Base-by-base conservation (phyloP, 2,329 filamentous ascomycete genomes). In the Xylariaceae sp. region DNA sequence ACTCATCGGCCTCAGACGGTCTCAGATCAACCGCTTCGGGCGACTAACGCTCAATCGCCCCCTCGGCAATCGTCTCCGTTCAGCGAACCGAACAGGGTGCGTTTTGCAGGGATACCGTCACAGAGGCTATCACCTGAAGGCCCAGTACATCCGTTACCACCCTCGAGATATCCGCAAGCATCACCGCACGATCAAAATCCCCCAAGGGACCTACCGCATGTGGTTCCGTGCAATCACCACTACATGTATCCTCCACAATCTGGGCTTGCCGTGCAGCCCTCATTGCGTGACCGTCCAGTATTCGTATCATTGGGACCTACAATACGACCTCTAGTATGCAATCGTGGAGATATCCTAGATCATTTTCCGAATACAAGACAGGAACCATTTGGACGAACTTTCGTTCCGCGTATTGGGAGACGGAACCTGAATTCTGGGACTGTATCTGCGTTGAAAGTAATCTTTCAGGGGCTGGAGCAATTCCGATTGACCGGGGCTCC, bases 321-420 rank as follows among this genome's bases (percentile, higher is more conserved):
- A 22, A 44, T 29, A 10, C 22, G 37, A 6, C 5, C 19, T 5
- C 47, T 45, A 11, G 12, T 43, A 29, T 53, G 52, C 34, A 35
- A 49, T 32, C 43, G 47, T 7, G 37, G 16, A 5, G 52, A 53
- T 33, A 46, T 55, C 16, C 43, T 49, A 17, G 29, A 45, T 8
- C 47, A 55, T 38, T 22, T 53, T 12, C 52, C 52, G 27, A 48
- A 47, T 21, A 42, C 48, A 11, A 34, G 50, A 14, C 37, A 44
- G 4, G 38, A 38, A 7, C 41, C 44, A 14, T 48, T 48, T 22
- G 50, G 52, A 2, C 42, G 47, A 25, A 35, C 34, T 2, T 42
- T 54, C 10, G 33, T 38, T 19, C 42, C 45, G 1, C 21, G 33
- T 12, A 47, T 54, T 12, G 45, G 40, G 10, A 22, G 20, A 3